A percentile compares a stretch with the other conserved stretches of the same genome.
phyloP scores from a whole-genome alignment of 1,284 basidiomycete species.

The Marasmius sp. region DNA sequence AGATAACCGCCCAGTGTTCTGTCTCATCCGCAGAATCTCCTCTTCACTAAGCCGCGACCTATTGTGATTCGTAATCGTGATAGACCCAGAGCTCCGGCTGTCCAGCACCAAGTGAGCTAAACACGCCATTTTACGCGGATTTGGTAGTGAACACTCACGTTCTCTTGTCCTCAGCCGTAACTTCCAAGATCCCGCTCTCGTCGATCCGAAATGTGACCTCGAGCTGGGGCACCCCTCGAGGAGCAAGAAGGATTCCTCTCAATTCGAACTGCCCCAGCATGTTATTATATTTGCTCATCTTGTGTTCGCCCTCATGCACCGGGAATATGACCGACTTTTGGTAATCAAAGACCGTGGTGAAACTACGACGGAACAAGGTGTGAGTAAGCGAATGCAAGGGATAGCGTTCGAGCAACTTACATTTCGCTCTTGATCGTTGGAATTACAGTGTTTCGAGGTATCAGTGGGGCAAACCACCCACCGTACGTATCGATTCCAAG shows the following conservation, averaged over 20 bases:
- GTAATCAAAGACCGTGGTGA: slow-evolving; percentile 56
- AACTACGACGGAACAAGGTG: slow-evolving; percentile 31
- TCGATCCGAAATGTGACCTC: slow-evolving; percentile 86
- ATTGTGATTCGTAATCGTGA: slow-evolving; percentile 46
- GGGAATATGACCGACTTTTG: slow-evolving; percentile 73
- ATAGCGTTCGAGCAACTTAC: slow-evolving; percentile 23
- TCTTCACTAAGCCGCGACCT: slow-evolving; percentile 9
- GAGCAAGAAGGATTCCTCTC: slow-evolving; percentile 78
- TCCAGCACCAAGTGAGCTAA: background rate
- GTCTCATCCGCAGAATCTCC: slow-evolving; percentile 13
- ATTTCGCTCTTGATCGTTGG: slow-evolving; percentile 81
- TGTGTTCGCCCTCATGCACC: slow-evolving; percentile 82
- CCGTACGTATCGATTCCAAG: slow-evolving; percentile 89
- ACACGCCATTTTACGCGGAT: background rate
- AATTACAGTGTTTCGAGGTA: slow-evolving; percentile 85
- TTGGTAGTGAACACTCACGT: slow-evolving; percentile 37
- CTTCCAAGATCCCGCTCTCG: slow-evolving; percentile 73
- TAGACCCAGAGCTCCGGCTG: slow-evolving; percentile 72
- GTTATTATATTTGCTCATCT: slow-evolving; percentile 86
- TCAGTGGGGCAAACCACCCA: slow-evolving; percentile 83
- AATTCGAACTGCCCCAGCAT: slow-evolving; percentile 86
- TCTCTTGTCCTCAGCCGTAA: slow-evolving; percentile 65
- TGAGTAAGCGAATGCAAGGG: background rate
- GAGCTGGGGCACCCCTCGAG: slow-evolving; percentile 81
- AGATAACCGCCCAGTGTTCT: slow-evolving; percentile 12